Percentiles rank a stretch among this genome's conserved stretches.
These are phyloP conservation scores for Puccinia brachypodii DNA, from an alignment of 1,284 basidiomycete genomes.

Conservation along the genomic window DNA sequence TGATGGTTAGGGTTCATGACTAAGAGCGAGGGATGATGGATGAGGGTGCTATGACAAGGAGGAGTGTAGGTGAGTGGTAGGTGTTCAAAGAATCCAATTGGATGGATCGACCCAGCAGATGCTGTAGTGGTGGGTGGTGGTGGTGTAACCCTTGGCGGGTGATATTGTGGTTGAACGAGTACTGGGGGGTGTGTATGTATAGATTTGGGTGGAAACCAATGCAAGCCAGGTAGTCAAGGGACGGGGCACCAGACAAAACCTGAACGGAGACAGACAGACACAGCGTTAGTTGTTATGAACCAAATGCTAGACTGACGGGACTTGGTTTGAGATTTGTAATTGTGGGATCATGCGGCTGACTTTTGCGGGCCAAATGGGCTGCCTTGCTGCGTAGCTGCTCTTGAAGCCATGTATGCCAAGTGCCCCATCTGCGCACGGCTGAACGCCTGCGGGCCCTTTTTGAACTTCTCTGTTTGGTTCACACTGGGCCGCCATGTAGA, in stretches of 20 bases:
- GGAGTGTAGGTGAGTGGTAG: background rate
- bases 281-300: conserved; percentile 2
- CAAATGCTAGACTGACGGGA: no score
- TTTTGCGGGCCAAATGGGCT: no score
- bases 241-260: background rate
- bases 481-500: no score
- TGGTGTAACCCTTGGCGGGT: background rate
- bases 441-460: no score
- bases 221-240: conserved; percentile 6
- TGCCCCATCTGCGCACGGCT: no score
- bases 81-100: background rate
- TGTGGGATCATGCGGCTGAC: no score
- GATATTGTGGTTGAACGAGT: conserved; percentile 9
- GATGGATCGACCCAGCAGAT: background rate
- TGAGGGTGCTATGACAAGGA: background rate
- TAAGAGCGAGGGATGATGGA: background rate
- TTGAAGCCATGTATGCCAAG: no score
- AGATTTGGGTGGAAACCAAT: conserved; percentile 9
- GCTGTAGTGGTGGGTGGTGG: conserved; percentile 8
- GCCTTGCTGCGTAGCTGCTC: no score
- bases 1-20: conserved; percentile 37
- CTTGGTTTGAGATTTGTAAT: no score
- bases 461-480: no score
- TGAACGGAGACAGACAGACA: background rate
- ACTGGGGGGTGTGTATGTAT: background rate